Percentiles rank a stretch among this genome's conserved stretches.
phyloP scores from a whole-genome alignment of 2,329 filamentous ascomycete species.

The Colletotrichum aenigma region DNA sequence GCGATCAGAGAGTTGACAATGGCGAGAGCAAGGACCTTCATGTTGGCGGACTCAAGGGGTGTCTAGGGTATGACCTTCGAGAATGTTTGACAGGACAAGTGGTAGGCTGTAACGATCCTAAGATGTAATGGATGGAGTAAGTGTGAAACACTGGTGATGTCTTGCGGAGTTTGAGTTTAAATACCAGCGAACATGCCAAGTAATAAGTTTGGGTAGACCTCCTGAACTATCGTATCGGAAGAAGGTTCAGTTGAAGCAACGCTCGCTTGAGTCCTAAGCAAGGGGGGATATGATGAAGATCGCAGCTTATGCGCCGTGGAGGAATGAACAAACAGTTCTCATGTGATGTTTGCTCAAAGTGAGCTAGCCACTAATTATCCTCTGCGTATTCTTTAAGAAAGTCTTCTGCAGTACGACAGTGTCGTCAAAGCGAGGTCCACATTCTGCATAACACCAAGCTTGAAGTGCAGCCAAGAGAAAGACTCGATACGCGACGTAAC shows the following conservation, averaged over 20 bases:
- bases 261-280: background rate
- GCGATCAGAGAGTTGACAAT: background rate
- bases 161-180: background rate
- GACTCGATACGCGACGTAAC: background rate
- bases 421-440: background rate
- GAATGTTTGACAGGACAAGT: background rate
- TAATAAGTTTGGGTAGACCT: background rate
- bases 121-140: background rate
- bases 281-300: background rate
- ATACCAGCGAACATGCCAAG: background rate
- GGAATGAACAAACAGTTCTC: background rate
- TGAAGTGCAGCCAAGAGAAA: background rate
- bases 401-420: background rate
- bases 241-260: background rate
- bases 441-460: background rate
- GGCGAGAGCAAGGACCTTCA: background rate
- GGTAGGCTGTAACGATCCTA: background rate
- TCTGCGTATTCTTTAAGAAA: background rate
- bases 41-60: background rate
- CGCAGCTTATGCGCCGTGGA: background rate
- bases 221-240: fast-evolving
- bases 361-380: fast-evolving
- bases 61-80: background rate
- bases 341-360: background rate
- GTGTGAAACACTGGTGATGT: background rate